Base-by-base conservation (phyloP, 441 rosid species). In the Euphorbia schlechtendalii region DNA sequence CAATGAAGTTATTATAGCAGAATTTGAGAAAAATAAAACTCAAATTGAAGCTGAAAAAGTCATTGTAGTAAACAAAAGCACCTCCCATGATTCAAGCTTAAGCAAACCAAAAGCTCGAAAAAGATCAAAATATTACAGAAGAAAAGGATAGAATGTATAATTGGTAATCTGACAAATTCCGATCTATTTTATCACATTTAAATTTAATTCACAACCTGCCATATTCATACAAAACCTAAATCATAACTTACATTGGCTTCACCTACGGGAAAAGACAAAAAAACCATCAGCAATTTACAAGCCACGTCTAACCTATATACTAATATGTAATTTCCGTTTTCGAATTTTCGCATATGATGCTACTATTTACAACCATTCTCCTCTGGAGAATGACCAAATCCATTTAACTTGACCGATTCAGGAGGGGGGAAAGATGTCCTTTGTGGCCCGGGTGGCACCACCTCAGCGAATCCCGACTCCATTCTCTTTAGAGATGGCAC, bases 401-500 rank as follows among this genome's bases (percentile, higher is more conserved):
- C 97, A 54, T 90, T 93, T 56, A 75, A 72, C 70, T 82, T 80
- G 61, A 81, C 70, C 34, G 74, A 70, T 59, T 72, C 85, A 40
- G 73, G 56, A 65, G 79, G 55, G 64, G 79, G 57, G 59, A 63
- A 57, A 54, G 74, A 59, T 45, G 57, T 69, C 56, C 69, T 80
- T 56, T 73, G 43, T 54, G 83, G 34, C 57, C 76, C 71, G 53
- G 59, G 41, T 13, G 73, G 67, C 52, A 64, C 66, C 66, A 76
- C 83, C 73, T 87, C 87, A 15, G 81, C 70, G 53, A 58, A 73
- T 12, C 15, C 78, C n/a, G n/a, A n/a, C 74, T 87, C 89, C 79
- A 84, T 70, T 64, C 73, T 81, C 70, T 65, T 81, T 56, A 79
- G 71, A 63, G 96, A 92, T 3, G 99, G 99, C 59, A 86, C 87